Conservation (phyloP, 345 rosid species). For the Arabidopsis arenosa region DNA sequence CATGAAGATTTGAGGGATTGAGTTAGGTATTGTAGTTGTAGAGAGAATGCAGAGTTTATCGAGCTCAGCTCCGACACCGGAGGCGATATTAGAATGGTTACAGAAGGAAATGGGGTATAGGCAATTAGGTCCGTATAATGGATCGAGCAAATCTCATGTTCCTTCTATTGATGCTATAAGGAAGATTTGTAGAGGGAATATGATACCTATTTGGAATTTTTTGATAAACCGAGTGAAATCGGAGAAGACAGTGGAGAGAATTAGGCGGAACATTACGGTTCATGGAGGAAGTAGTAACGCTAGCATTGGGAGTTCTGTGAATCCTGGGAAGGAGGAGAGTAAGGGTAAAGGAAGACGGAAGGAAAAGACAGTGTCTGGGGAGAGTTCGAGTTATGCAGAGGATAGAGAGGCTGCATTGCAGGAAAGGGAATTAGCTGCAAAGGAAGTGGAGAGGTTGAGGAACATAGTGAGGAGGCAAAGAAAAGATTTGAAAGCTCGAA, state of each 20-base stretch:
- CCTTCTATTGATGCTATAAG: slow-evolving; percentile 74
- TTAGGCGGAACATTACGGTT: slow-evolving; percentile 74
- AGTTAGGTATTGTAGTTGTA: slow-evolving; percentile 27
- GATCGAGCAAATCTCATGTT: slow-evolving; percentile 59
- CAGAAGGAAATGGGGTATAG: slow-evolving; percentile 91
- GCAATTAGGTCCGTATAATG: slow-evolving; percentile 69
- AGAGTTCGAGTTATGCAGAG: slow-evolving; percentile 50
- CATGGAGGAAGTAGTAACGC: slow-evolving; percentile 60
- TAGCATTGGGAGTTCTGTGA: slow-evolving; percentile 45
- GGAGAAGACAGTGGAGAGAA: slow-evolving; percentile 80
- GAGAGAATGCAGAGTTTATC: slow-evolving; percentile 52
- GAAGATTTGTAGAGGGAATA: slow-evolving; percentile 81
- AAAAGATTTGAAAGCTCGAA: slow-evolving; percentile 83
- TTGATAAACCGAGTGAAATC: slow-evolving; percentile 77
- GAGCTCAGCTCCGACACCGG: slow-evolving; percentile 63
- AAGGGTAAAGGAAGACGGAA: slow-evolving; percentile 62
- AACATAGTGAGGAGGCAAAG: slow-evolving; percentile 74
- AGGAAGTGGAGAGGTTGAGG: slow-evolving; percentile 87
- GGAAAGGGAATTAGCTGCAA: slow-evolving; percentile 75
- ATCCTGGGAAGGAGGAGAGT: slow-evolving; percentile 59
- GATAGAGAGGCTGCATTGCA: slow-evolving; percentile 66
- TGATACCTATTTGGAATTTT: slow-evolving; percentile 80
- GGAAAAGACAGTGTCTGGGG: slow-evolving; percentile 53
- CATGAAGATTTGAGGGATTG: slow-evolving; percentile 13
- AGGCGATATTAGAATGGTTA: slow-evolving; percentile 80